Evolutionary conservation across 2,329 filamentous ascomycete species (phyloP), one percentile per base, ranked within the genome.

Genomic region (Rhynchosporium graminicola): DNA sequence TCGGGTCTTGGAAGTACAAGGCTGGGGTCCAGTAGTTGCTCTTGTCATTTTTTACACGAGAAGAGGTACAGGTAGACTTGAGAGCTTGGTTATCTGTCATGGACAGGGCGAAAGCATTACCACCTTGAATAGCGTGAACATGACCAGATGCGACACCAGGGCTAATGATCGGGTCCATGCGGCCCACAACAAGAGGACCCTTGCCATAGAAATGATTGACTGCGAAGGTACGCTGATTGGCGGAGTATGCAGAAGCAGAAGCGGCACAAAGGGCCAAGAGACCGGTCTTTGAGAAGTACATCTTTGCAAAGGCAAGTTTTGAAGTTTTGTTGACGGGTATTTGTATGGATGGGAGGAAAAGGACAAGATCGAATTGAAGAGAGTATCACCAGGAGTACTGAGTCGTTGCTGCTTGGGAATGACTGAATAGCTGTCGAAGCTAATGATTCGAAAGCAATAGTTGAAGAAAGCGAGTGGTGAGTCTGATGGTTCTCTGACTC

Each of bases 1-100:
- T 72, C 4, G 73, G 73, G 71, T 92, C 84, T 73, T 87, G 76
- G 76, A 96, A 97, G 78, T 94, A 93, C 66, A 96, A 73, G 2
- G 84, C 78, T 0, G 92, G 92, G 58, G 87, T 85, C 91, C 92
- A 97, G 79, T 97, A 97, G 38, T 86, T 87, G n/a, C 91, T 96
- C 77, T 87, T 89, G 77, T 97, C 92, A 77, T 94, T 82, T 43
- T 80, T 86, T 47, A 96, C 89, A 61, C 83, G 85, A 74, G 92
- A 96, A 10, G 91, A 93, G 1, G 91, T 95, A 78, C 92, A 97
- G 64, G 85, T 80, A 36, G 83, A 90, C 60, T 80, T 73, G 63
- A 79, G 65, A 31, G 90, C 80, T 51, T 83, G 79, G 61, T 84
- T 79, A 69, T 86, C 89, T 47, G 81, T 85, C 72, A 88, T 86